Evolutionary conservation across 2,329 filamentous ascomycete genomes (phyloP).

Genomic region (Thelonectria discophora): DNA sequence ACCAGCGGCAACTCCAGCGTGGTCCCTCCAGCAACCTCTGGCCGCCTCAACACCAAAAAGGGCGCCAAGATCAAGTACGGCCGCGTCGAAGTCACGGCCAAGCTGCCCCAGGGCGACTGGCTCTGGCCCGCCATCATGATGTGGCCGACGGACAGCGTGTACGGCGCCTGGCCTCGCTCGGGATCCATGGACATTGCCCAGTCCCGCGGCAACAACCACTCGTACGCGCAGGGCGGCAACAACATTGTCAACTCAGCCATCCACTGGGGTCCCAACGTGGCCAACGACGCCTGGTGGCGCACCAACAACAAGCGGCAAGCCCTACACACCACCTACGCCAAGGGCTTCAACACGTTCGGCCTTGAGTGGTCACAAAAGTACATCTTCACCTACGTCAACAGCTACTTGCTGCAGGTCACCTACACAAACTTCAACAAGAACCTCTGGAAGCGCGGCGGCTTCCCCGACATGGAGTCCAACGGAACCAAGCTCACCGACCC

Average conservation of each 20-base stretch:
- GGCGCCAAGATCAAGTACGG: slow-evolving; percentile 80
- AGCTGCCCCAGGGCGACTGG: slow-evolving; percentile 82
- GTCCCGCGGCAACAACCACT: slow-evolving; percentile 83
- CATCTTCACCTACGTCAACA: slow-evolving; percentile 86
- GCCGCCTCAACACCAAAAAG: slow-evolving; percentile 78
- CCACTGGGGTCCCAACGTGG: slow-evolving; percentile 80
- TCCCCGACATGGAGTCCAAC: slow-evolving; percentile 70
- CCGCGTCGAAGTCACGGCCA: slow-evolving; percentile 80
- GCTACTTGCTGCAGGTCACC: slow-evolving; percentile 79
- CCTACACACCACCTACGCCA: slow-evolving; percentile 77
- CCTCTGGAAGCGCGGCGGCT: slow-evolving; percentile 74
- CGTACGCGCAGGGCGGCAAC: slow-evolving; percentile 79
- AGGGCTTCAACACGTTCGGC: slow-evolving; percentile 78
- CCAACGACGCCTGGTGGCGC: slow-evolving; percentile 82
- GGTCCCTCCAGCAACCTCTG: slow-evolving; percentile 80
- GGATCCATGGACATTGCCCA: slow-evolving; percentile 88
- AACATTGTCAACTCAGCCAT: slow-evolving; percentile 81
- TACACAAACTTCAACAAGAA: slow-evolving; percentile 78
- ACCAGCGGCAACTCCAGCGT: slow-evolving; percentile 76
- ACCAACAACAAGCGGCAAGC: slow-evolving; percentile 81
- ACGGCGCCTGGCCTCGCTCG: slow-evolving; percentile 80
- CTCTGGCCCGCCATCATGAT: slow-evolving; percentile 94
- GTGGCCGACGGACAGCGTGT: slow-evolving; percentile 76
- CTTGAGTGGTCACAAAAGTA: slow-evolving; percentile 91
- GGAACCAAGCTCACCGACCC: slow-evolving; percentile 70